A percentile compares a stretch with the other conserved stretches of the same genome.
phyloP scores from a whole-genome alignment of 1,139 yeast genomes.

The Suzukiozyma palmioleophila region DNA sequence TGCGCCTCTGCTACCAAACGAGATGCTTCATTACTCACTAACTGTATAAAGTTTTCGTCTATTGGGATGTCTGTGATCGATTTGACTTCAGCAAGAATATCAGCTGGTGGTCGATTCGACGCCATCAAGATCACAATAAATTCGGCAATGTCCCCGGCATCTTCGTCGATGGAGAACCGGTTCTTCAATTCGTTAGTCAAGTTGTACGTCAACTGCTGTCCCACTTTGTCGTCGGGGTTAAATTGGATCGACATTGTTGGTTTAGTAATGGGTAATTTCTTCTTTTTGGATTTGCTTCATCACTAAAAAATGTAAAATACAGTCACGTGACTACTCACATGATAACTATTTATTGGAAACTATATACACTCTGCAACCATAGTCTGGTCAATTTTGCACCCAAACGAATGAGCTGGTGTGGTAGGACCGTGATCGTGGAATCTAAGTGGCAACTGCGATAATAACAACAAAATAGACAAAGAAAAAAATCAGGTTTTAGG shows the following conservation, averaged over 20 bases:
- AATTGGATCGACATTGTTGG: constrained; percentile 18
- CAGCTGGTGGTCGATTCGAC: constrained; percentile 61
- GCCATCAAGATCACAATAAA: constrained; percentile 70
- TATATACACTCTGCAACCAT: too few relatives aligned
- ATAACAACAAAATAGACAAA: too few relatives aligned
- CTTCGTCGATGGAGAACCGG: constrained; percentile 45
- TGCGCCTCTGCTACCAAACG: constrained; percentile 25
- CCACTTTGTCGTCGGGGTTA: constrained; percentile 42
- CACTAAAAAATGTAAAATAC: background rate
- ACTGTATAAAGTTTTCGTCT: constrained; percentile 42
- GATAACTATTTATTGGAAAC: too few relatives aligned
- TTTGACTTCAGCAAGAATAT: constrained; percentile 60
- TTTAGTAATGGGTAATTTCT: background rate
- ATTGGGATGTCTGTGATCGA: constrained; percentile 64
- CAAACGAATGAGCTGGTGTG: too few relatives aligned
- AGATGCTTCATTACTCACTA: constrained; percentile 54
- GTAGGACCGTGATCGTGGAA: too few relatives aligned
- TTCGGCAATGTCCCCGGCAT: constrained; percentile 76
- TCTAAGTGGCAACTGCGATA: too few relatives aligned
- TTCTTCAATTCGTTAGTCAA: constrained; percentile 34
- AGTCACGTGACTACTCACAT: background rate
- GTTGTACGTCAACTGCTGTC: constrained; percentile 31
- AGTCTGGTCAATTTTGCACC: too few relatives aligned
- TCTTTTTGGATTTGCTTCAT: background rate
- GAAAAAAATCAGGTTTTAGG: too few relatives aligned